Evolutionary conservation across 805 yeast species (phyloP), one percentile per base, ranked within the genome.

Genomic region (Cyberlindnera mycetangii): DNA sequence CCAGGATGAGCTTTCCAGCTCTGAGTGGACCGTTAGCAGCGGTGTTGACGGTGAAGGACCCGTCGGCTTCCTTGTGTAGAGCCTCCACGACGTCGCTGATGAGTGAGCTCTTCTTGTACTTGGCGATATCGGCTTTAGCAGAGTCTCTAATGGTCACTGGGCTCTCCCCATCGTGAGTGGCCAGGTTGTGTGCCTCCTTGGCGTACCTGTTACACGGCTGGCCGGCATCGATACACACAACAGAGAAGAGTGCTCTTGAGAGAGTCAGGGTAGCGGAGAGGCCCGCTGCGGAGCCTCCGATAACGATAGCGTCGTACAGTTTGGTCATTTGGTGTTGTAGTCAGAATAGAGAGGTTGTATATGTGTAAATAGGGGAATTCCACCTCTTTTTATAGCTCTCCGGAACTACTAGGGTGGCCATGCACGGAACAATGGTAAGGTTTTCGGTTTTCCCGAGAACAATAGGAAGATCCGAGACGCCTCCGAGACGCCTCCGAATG

Each of bases 191-290:
- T 3, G 54, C 41, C n/a, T 52, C 43, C 11, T 36, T 20, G 10
- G 54, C 50, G 39, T 32, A 52, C 18, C 56, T 44, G 42, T 52
- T 52, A 37, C 56, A 52, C 14, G 54, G 52, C 19, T 30, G 18
- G 2, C 43, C 40, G 9, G 45, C 22, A 41, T 50, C 56, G n/a
- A 52, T 48, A 33, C 50, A 48, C 8, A 52, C 27, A 4, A 46
- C 54, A 1, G 28, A 39, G 8, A 22, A 3, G 24, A 43, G 16
- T 3, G 49, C 35, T 35, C 56, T 37, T 16, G 46, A 51, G 6
- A 47, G 32, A 4, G 50, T 32, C 14, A 52, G 34, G 19, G 50
- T 32, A 15, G 56, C 54, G 11, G 48, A 22, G 16, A 52, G 40
- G 7, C 56, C 56, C 1, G 56, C 41, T 12, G 44, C 33, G 4